These are phyloP conservation scores for Fusarium tanahbumbuense DNA, from an alignment of 2,329 filamentous ascomycete genomes.

Conservation along the genomic window DNA sequence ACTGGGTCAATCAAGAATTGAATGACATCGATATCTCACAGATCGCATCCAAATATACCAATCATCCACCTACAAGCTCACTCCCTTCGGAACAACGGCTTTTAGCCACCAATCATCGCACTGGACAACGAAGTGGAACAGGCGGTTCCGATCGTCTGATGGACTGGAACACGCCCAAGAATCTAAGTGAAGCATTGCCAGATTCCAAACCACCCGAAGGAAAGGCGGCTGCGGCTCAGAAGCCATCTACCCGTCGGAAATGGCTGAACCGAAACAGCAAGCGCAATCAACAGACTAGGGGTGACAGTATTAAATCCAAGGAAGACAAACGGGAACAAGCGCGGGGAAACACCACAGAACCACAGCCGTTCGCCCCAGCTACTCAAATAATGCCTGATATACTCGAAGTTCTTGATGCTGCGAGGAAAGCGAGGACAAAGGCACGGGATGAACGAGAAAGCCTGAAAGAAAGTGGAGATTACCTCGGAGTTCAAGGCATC, in stretches of 20 bases:
- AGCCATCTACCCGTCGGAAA: slow-evolving; percentile 5
- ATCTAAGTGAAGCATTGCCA: slow-evolving; percentile 32
- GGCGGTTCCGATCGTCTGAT: slow-evolving; percentile 48
- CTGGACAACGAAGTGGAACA: slow-evolving; percentile 34
- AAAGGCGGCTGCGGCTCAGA: not conserved
- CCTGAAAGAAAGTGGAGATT: slow-evolving; percentile 67
- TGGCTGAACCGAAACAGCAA: slow-evolving; percentile 26
- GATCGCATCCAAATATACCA: not conserved
- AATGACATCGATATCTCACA: not conserved
- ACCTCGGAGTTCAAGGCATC: slow-evolving; percentile 67
- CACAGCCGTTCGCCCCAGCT: not conserved
- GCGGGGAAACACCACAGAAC: not conserved
- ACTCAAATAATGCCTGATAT: not conserved
- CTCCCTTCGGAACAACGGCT: slow-evolving; percentile 9
- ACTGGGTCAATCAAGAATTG: slow-evolving; percentile 44
- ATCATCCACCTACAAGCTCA: not conserved
- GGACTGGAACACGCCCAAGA: slow-evolving; percentile 53
- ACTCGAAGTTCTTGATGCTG: slow-evolving; percentile 46
- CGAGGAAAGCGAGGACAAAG: slow-evolving; percentile 49
- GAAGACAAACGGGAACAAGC: not conserved
- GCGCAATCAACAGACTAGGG: not conserved
- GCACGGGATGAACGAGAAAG: slow-evolving; percentile 54
- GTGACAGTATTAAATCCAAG: not conserved
- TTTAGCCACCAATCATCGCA: slow-evolving; percentile 24
- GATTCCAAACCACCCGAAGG: not conserved